A percentile compares a stretch with the other conserved stretches of the same genome.
Evolutionary conservation across 345 rosid genomes (phyloP).

Genomic region (Pugionium dolabratum): DNA sequence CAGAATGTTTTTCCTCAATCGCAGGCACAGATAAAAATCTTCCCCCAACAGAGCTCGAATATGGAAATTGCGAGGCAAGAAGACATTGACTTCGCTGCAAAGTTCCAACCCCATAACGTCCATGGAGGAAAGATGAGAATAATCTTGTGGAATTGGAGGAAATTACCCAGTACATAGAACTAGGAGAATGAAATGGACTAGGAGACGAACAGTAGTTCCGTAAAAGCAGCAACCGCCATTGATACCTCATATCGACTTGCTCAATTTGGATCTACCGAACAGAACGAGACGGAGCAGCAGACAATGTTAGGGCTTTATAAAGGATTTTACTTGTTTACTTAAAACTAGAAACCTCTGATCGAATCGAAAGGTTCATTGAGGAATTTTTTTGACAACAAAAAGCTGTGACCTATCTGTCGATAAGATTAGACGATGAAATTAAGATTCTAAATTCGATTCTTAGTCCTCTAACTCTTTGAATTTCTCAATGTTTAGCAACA

Average conservation of each 20-base stretch:
- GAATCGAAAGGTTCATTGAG: neutral
- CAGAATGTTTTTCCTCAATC: slow-evolving; percentile 30
- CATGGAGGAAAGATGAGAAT: slow-evolving; percentile 40
- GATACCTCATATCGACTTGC: slow-evolving; percentile 13
- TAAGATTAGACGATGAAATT: too few relatives aligned
- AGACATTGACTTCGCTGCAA: slow-evolving; percentile 19
- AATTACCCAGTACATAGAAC: slow-evolving; percentile 44
- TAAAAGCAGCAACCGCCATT: slow-evolving; percentile 24
- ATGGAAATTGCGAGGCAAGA: neutral
- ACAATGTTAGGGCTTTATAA: slow-evolving; percentile 25
- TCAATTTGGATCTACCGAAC: slow-evolving; percentile 19
- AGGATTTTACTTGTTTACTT: neutral
- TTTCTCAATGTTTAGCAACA: neutral
- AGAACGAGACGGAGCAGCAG: neutral
- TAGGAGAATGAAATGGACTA: slow-evolving; percentile 30
- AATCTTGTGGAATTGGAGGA: slow-evolving; percentile 30
- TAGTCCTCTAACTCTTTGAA: neutral
- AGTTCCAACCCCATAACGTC: slow-evolving; percentile 15
- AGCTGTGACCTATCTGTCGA: too few relatives aligned
- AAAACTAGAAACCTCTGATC: neutral
- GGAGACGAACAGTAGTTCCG: slow-evolving; percentile 45
- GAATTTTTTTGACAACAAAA: too few relatives aligned
- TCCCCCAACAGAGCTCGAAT: slow-evolving; percentile 23
- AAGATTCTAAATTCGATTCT: neutral
- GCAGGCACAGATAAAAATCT: slow-evolving; percentile 59